phyloP scores from a whole-genome alignment of 805 yeast species.

The Suhomyces sp. region DNA sequence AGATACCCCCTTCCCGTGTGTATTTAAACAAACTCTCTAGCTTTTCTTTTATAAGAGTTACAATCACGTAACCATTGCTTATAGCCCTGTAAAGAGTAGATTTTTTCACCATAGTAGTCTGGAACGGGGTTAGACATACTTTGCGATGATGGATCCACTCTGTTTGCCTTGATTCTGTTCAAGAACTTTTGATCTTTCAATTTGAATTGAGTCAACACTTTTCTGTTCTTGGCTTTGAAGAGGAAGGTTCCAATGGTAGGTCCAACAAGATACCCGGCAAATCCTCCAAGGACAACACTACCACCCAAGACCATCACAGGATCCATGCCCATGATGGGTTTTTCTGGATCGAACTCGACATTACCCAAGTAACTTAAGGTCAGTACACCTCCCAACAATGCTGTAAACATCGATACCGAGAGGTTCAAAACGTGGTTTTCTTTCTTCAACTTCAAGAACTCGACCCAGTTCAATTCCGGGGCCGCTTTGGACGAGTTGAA shows the following conservation, averaged over 20 bases:
- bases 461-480: constrained; percentile 63
- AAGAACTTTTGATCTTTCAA: constrained; percentile 73
- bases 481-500: constrained; percentile 21
- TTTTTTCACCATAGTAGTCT: constrained; percentile 97
- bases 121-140: constrained; percentile 93
- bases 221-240: constrained; percentile 56
- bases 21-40: constrained; percentile 65
- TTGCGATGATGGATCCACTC: constrained; percentile 92
- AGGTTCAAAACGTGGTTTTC: constrained; percentile 70
- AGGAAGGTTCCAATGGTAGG: constrained; percentile 72
- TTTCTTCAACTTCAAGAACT: constrained; percentile 74
- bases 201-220: constrained; percentile 46
- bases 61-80: constrained; percentile 97
- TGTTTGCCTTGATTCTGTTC: constrained; percentile 66
- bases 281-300: constrained; percentile 69
- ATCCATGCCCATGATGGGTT: constrained; percentile 82
- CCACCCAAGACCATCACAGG: constrained; percentile 80
- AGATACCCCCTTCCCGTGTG: no score
- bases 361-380: constrained; percentile 80
- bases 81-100: constrained; percentile 80
- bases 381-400: constrained; percentile 58
- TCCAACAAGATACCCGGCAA: constrained; percentile 77
- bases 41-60: constrained; percentile 81
- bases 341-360: constrained; percentile 84
- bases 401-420: constrained; percentile 66